These are phyloP conservation scores for Fusarium compactum DNA, from an alignment of 2,329 filamentous ascomycete genomes.

Conservation along the genomic window DNA sequence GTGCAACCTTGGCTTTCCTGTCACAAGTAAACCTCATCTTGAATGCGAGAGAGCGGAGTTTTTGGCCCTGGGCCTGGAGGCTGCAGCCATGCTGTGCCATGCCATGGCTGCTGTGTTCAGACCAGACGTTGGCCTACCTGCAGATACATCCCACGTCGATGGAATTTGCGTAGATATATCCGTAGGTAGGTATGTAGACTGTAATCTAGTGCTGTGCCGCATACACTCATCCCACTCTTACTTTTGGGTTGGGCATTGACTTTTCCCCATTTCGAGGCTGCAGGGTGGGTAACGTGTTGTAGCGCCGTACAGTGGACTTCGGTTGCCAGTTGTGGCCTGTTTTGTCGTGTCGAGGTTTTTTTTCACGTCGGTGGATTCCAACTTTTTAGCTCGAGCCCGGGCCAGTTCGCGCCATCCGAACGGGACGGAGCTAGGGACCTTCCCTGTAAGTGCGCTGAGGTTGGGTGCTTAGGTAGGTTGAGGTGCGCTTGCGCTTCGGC, in stretches of 20 bases:
- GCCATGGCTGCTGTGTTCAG: background rate
- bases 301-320: slow-evolving; percentile 5
- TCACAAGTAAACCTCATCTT: slow-evolving; percentile 30
- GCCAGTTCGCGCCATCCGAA: slow-evolving; percentile 35
- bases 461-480: background rate
- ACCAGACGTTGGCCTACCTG: slow-evolving; percentile 1
- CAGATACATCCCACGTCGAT: slow-evolving; percentile 15
- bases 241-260: slow-evolving; percentile 9
- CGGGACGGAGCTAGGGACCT: slow-evolving; percentile 23
- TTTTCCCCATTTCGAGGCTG: slow-evolving; percentile 3
- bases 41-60: slow-evolving; percentile 36
- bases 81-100: background rate
- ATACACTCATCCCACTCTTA: slow-evolving; percentile 15
- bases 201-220: slow-evolving; percentile 17
- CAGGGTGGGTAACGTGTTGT: slow-evolving; percentile 34
- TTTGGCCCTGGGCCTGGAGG: slow-evolving; percentile 11
- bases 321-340: slow-evolving; percentile 35
- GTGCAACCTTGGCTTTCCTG: background rate
- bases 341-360: slow-evolving; percentile 33
- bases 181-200: background rate
- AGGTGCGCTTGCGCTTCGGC: slow-evolving; percentile 28
- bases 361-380: slow-evolving; percentile 13
- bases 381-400: slow-evolving; percentile 26
- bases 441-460: slow-evolving; percentile 24
- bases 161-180: slow-evolving; percentile 5